phyloP scores from a whole-genome alignment of 805 yeast species.

The Naumovozyma dairenensis region DNA sequence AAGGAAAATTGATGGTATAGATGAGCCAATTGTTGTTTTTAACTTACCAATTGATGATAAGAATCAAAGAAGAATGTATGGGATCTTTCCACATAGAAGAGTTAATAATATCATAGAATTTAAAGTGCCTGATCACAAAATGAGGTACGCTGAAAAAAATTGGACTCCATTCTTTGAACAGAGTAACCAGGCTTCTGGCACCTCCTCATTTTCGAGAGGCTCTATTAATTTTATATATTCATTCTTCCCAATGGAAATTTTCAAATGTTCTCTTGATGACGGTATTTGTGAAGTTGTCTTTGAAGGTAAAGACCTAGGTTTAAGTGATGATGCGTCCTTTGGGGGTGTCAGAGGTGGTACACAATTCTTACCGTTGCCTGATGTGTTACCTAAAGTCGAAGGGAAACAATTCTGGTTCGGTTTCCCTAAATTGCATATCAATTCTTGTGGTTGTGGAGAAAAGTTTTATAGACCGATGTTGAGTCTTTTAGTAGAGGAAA shows the following conservation, averaged over 20 bases:
- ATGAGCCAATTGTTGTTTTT: slow-evolving; percentile 9
- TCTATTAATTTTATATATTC: slow-evolving; percentile 10
- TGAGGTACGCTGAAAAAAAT: slow-evolving; percentile 6
- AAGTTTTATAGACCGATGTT: slow-evolving; percentile 8
- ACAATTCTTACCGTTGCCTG: slow-evolving; percentile 10
- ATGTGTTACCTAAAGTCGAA: slow-evolving; percentile 5
- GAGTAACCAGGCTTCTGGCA: background rate
- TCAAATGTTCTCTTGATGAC: slow-evolving; percentile 10
- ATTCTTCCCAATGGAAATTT: slow-evolving; percentile 10
- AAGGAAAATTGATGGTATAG: background rate
- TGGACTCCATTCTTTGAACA: slow-evolving; percentile 11
- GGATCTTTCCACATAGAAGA: slow-evolving; percentile 8
- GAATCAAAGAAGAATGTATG: slow-evolving; percentile 6
- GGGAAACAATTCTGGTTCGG: slow-evolving; percentile 10
- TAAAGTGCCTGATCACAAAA: slow-evolving; percentile 2
- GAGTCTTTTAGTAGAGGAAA: slow-evolving; percentile 6
- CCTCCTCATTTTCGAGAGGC: slow-evolving; percentile 14
- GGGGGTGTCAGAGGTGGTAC: slow-evolving; percentile 12
- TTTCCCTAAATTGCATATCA: slow-evolving; percentile 6
- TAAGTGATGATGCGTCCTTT: slow-evolving; percentile 4
- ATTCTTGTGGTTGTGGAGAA: slow-evolving; percentile 7
- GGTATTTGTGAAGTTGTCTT: slow-evolving; percentile 10
- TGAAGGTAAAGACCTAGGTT: slow-evolving; percentile 4
- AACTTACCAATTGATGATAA: slow-evolving; percentile 5
- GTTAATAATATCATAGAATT: slow-evolving; percentile 4